phyloP scores from a whole-genome alignment of 768 basidiomycete genomes.

The Kwoniella bestiolae region DNA sequence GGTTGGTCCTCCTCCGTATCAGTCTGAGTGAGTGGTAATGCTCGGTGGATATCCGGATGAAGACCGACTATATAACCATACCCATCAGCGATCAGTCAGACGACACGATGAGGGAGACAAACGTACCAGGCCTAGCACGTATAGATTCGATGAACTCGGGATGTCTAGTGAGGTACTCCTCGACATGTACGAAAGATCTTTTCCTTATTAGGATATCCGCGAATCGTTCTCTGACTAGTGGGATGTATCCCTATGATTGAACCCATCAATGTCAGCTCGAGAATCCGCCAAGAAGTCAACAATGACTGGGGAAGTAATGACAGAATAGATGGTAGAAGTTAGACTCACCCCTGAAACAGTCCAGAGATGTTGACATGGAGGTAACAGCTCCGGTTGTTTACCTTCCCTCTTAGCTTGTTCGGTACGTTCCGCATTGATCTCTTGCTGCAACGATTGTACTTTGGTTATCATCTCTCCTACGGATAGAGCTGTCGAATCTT shows the following conservation, averaged over 20 bases:
- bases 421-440: slow-evolving; percentile 38
- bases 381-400: slow-evolving; percentile 27
- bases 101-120: not conserved
- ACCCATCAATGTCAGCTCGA: not conserved
- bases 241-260: slow-evolving; percentile 39
- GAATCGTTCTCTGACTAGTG: slow-evolving; percentile 50
- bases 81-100: slow-evolving; percentile 3
- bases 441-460: slow-evolving; percentile 35
- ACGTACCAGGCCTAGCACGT: slow-evolving; percentile 45
- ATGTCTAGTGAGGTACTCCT: slow-evolving; percentile 53
- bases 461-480: slow-evolving; percentile 54
- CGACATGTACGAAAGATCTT: slow-evolving; percentile 49
- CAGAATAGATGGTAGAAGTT: not conserved
- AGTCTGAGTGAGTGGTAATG: not conserved
- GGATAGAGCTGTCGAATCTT: slow-evolving; percentile 50
- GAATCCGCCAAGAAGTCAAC: no score
- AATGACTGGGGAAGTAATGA: no score
- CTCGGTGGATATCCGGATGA: slow-evolving; percentile 44
- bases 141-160: slow-evolving; percentile 47
- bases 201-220: slow-evolving; percentile 52
- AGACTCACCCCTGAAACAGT: slow-evolving; percentile 51
- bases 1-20: slow-evolving; percentile 13
- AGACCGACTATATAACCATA: slow-evolving; percentile 36
- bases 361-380: slow-evolving; percentile 52
- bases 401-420: slow-evolving; percentile 12